Conservation (phyloP, 2,329 filamentous ascomycete genomes). For the Fusarium keratoplasticum region DNA sequence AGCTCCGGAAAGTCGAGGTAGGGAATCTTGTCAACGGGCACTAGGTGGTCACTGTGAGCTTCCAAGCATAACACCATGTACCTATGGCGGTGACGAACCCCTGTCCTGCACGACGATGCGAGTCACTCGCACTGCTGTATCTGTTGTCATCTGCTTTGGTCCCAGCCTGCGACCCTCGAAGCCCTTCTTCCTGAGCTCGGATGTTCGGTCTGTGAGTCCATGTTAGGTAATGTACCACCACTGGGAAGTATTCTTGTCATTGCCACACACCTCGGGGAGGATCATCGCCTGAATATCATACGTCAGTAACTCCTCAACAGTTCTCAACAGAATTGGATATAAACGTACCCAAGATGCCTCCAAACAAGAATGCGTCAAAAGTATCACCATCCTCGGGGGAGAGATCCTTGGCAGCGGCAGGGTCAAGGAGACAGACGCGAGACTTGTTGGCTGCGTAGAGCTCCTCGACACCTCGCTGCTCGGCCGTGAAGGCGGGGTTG, state of each 20-base stretch:
- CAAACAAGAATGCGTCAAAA: slow-evolving; percentile 95
- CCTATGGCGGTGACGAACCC: slow-evolving; percentile 63
- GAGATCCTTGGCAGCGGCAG: slow-evolving; percentile 83
- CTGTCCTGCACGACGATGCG: slow-evolving; percentile 87
- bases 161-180: slow-evolving; percentile 89
- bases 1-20: slow-evolving; percentile 93
- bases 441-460: slow-evolving; percentile 80
- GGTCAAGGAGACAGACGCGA: slow-evolving; percentile 89
- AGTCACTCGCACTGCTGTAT: slow-evolving; percentile 95
- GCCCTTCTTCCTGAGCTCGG: slow-evolving; percentile 94
- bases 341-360: slow-evolving; percentile 86
- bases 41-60: slow-evolving; percentile 57
- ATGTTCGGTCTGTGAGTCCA: slow-evolving; percentile 80
- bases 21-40: slow-evolving; percentile 79
- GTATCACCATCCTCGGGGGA: slow-evolving; percentile 82
- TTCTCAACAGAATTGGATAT: neutral
- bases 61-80: neutral
- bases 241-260: neutral
- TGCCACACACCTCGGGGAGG: slow-evolving; percentile 81
- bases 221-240: slow-evolving; percentile 17
- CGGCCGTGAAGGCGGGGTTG: slow-evolving; percentile 74
- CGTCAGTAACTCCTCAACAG: slow-evolving; percentile 16
- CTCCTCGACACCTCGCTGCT: slow-evolving; percentile 83
- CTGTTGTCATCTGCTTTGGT: slow-evolving; percentile 97
- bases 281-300: slow-evolving; percentile 77